Percentiles rank a stretch among this genome's conserved stretches.
Evolutionary conservation across 1,284 basidiomycete genomes (phyloP).

Genomic region (Cutaneotrichosporon arboriforme): DNA sequence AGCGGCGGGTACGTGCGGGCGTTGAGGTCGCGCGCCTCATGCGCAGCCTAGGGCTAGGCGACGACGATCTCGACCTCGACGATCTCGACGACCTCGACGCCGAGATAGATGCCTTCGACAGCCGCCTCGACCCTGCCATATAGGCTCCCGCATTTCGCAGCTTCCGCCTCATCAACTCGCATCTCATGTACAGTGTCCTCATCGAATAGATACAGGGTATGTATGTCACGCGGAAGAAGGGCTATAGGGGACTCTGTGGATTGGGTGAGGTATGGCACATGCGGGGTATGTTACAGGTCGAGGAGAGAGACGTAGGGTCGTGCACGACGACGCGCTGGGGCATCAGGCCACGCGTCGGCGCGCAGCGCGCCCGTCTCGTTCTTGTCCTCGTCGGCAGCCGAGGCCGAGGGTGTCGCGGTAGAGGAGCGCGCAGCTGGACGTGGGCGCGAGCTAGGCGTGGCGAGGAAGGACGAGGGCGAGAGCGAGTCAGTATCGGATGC

Average conservation of each 20-base stretch:
- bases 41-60: slow-evolving; percentile 27
- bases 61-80: slow-evolving; percentile 14
- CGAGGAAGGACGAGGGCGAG: slow-evolving; percentile 1
- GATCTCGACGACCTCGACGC: slow-evolving; percentile 1
- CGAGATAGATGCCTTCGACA: no score
- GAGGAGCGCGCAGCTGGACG: neutral
- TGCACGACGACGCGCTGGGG: neutral
- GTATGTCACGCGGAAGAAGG: no score
- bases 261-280: no score
- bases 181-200: no score
- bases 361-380: slow-evolving; percentile 11
- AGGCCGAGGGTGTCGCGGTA: neutral
- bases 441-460: neutral
- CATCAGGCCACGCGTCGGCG: slow-evolving; percentile 11
- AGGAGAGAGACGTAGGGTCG: slow-evolving; percentile 15
- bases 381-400: slow-evolving; percentile 1
- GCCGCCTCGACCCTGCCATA: no score
- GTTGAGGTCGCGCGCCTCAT: slow-evolving; percentile 39
- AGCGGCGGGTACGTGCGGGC: slow-evolving; percentile 34
- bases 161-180: no score
- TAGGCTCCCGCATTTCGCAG: no score
- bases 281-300: slow-evolving; percentile 5
- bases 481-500: neutral
- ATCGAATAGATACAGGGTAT: no score
- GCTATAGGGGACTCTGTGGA: no score